Evolutionary conservation across 2,329 filamentous ascomycete genomes (phyloP), one percentile per base, ranked within the genome.

Genomic region (Paecilomyces niveus): DNA sequence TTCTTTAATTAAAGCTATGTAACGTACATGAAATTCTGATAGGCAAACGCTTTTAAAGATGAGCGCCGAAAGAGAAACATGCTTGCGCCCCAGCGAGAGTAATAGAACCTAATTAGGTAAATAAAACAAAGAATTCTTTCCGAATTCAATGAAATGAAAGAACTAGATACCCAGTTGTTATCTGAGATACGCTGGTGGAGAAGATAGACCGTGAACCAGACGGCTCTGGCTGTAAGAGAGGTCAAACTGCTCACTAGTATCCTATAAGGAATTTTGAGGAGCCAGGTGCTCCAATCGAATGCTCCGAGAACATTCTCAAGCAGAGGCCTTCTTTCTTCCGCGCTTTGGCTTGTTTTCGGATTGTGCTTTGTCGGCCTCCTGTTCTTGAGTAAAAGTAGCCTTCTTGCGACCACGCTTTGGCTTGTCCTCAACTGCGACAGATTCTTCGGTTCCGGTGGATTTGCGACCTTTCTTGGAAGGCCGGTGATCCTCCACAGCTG

Each of bases 331-430:
- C 18, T 55, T 62, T 54, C 54, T 32, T 35, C 31, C 29, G 35
- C 54, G 54, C 15, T 10, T 29, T 22, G 54, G 15, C 33, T 55
- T 55, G 5, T 49, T 39, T 21, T 55, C 35, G n/a, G 29, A 45
- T 45, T 15, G 35, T 45, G 13, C 35, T 26, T 55, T 45, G 11
- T 39, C 54, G 15, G 33, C 54, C 33, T 35, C 18, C 1, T 13
- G 26, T 62, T 62, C 33, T 62, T 61, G 39, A 60, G 60, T 21
- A 35, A n/a, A 2, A 22, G 54, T 5, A 29, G 54, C 29, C 24
- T 55, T 35, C 54, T 55, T 55, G 15, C 61, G 57, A 54, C 59
- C 55, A n/a, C 61, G 61, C 57, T 59, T 61, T 10, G 59, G 53
- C 52, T 62, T 61, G 21, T 62, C 61, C 8, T 54, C 29, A 21